These are phyloP conservation scores for Vitis hybrid DNA, from an alignment of 177 flowering plant genomes.

Conservation along the genomic window DNA sequence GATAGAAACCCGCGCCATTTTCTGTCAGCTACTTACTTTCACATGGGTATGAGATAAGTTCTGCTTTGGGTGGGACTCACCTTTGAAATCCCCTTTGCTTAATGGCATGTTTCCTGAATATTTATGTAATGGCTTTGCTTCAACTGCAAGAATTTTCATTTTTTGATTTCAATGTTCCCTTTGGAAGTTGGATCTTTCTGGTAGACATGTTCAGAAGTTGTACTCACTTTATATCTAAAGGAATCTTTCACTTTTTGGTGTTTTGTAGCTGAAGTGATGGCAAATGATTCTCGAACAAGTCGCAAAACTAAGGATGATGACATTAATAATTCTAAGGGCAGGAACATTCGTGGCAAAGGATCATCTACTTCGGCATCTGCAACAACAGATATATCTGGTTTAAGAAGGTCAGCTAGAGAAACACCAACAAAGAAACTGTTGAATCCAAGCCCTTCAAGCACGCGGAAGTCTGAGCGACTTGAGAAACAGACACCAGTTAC, in stretches of 20 bases:
- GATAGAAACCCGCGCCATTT: too few species aligned
- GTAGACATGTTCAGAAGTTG: neutral
- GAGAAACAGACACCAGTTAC: slow-evolving; percentile 33
- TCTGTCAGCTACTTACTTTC: too few species aligned
- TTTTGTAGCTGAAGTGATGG: slow-evolving; percentile 28
- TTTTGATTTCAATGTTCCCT: neutral
- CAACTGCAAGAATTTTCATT: too few species aligned
- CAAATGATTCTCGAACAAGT: slow-evolving; percentile 33
- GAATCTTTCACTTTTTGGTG: neutral
- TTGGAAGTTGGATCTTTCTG: neutral
- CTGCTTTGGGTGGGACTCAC: too few species aligned
- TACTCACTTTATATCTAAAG: neutral
- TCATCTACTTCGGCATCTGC: slow-evolving; percentile 17
- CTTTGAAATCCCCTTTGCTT: neutral
- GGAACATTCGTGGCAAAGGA: slow-evolving; percentile 16
- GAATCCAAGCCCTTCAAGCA: slow-evolving; percentile 26
- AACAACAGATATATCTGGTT: slow-evolving; percentile 23
- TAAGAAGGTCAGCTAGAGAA: slow-evolving; percentile 41
- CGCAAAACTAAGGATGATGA: slow-evolving; percentile 33
- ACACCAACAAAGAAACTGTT: slow-evolving; percentile 28
- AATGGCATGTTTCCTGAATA: neutral
- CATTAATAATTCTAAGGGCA: slow-evolving; percentile 26
- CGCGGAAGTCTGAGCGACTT: slow-evolving; percentile 47
- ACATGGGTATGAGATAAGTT: too few species aligned
- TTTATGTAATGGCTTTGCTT: neutral